Conservation (phyloP, 2,329 filamentous ascomycete species). For the Lachnellula subtilissima region DNA sequence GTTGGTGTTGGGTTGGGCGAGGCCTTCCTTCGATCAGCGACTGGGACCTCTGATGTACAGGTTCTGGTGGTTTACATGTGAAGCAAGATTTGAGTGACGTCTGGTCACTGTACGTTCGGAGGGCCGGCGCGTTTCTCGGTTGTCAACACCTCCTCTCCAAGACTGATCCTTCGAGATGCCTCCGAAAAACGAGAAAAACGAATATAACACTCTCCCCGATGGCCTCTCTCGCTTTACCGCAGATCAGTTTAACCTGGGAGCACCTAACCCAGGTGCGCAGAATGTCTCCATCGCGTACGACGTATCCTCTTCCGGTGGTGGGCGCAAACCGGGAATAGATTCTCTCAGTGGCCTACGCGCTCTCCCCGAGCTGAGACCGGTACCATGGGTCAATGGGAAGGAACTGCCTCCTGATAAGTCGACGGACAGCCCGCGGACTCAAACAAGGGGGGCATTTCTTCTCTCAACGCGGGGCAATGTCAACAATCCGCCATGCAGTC, state of each 20-base stretch:
- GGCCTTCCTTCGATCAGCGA: no score
- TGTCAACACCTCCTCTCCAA: background rate
- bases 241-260: background rate
- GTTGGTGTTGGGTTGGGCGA: no score
- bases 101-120: no score
- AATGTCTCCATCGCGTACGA: background rate
- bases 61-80: no score
- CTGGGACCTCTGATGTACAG: no score
- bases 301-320: background rate
- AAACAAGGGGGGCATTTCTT: slow-evolving; percentile 21
- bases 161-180: background rate
- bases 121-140: background rate
- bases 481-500: slow-evolving; percentile 17
- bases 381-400: slow-evolving; percentile 22
- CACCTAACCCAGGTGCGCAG: background rate
- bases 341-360: slow-evolving; percentile 12
- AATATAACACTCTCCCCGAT: background rate
- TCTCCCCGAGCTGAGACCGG: slow-evolving; percentile 19
- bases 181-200: slow-evolving; percentile 1
- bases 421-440: slow-evolving; percentile 14
- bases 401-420: slow-evolving; percentile 16
- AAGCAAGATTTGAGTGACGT: no score
- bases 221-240: background rate
- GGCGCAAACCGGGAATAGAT: slow-evolving; percentile 3
- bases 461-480: slow-evolving; percentile 18